These are phyloP conservation scores for Stagonosporopsis rhizophila DNA, from an alignment of 2,329 filamentous ascomycete species.

Conservation along the genomic window DNA sequence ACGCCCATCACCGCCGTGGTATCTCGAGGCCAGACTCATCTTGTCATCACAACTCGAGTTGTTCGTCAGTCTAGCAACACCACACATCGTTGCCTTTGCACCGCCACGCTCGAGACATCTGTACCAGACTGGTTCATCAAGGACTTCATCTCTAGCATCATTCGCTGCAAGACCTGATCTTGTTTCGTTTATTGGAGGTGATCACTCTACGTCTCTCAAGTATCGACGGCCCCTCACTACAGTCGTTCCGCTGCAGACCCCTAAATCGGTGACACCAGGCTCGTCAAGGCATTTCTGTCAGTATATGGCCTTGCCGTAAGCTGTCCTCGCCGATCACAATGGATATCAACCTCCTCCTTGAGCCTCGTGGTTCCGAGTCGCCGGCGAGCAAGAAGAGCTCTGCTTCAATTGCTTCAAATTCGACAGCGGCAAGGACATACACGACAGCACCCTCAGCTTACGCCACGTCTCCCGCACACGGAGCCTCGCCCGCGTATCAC, in stretches of 20 bases:
- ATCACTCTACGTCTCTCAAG: background rate
- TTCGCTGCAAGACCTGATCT: background rate
- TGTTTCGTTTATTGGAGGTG: background rate
- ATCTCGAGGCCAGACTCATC: constrained; percentile 17
- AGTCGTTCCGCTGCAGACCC: background rate
- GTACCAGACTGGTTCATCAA: constrained; percentile 1
- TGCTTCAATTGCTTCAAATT: constrained; percentile 44
- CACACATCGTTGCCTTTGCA: constrained; percentile 11
- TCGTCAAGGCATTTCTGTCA: constrained; percentile 10
- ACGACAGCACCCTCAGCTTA: constrained; percentile 47
- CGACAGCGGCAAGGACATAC: constrained; percentile 50
- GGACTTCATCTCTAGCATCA: background rate
- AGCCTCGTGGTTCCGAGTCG: constrained; percentile 77
- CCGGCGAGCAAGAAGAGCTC: constrained; percentile 57
- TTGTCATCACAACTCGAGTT: constrained; percentile 15
- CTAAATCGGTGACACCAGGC: background rate
- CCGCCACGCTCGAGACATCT: constrained; percentile 4
- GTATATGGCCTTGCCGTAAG: constrained; percentile 53
- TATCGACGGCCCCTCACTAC: background rate
- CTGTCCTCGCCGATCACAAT: constrained; percentile 70
- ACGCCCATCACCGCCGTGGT: constrained; percentile 26
- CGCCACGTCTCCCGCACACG: constrained; percentile 45
- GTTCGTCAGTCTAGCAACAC: constrained; percentile 21
- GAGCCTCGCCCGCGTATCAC: constrained; percentile 40
- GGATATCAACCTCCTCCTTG: constrained; percentile 93